Conservation (phyloP, 345 rosid genomes). For the Camelina laxa region DNA sequence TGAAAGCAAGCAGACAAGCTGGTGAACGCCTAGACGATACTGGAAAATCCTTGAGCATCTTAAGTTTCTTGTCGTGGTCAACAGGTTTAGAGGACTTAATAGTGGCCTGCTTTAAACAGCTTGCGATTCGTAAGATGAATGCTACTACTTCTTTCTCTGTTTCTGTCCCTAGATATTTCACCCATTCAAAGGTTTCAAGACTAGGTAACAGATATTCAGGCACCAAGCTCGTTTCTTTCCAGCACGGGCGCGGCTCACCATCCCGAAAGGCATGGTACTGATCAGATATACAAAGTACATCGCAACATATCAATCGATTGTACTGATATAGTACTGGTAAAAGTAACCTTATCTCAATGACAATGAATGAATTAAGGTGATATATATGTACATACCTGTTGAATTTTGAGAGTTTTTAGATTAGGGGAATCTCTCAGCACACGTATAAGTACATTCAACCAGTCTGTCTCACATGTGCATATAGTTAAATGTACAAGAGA, state of each 20-base stretch:
- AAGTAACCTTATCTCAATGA: background rate
- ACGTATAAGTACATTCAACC: conserved; percentile 1
- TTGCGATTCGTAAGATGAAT: conserved; percentile 9
- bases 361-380: background rate
- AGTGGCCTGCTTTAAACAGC: background rate
- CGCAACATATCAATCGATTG: background rate
- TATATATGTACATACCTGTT: background rate
- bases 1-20: conserved; percentile 1
- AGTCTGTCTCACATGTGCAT: conserved; percentile 18
- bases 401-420: background rate
- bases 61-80: conserved; percentile 6
- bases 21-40: background rate
- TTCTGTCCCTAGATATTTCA: background rate
- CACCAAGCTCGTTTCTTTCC: conserved; percentile 3
- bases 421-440: conserved; percentile 5
- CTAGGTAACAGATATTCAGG: conserved; percentile 3
- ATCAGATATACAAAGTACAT: background rate
- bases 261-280: background rate
- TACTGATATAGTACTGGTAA: background rate
- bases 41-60: conserved; percentile 21
- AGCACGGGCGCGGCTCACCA: background rate
- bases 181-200: conserved; percentile 11
- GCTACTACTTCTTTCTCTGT: background rate
- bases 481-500: background rate
- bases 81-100: background rate